Conservation (phyloP, 176 grass and related monocot species). For the Oryza longistaminata region DNA sequence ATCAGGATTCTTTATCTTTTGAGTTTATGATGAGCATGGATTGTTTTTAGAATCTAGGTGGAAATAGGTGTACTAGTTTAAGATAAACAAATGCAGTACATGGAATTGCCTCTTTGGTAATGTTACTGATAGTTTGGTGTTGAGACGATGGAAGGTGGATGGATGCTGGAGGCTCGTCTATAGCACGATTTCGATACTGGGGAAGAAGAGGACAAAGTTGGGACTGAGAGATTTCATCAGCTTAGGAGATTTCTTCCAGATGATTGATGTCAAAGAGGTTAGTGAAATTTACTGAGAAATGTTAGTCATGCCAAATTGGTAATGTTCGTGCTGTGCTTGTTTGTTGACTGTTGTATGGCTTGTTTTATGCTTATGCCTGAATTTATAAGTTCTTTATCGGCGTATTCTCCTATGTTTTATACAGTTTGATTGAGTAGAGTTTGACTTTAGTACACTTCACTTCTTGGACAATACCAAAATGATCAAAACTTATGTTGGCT, state of each 20-base stretch:
- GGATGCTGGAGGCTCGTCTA: constrained; percentile 94
- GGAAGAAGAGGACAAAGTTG: constrained; percentile 68
- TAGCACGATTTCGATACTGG: constrained; percentile 83
- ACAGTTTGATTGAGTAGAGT: background rate
- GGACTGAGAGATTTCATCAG: constrained; percentile 77
- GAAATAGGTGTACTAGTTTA: background rate
- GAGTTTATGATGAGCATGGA: background rate
- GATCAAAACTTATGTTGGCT: background rate
- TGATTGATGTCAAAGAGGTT: constrained; percentile 77
- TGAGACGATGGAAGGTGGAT: constrained; percentile 58
- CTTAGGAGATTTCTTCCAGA: constrained; percentile 86
- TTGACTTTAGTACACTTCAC: background rate
- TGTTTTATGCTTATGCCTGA: background rate
- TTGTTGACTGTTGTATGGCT: background rate
- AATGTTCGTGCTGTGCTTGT: background rate
- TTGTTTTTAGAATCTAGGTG: background rate
- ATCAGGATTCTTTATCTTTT: background rate
- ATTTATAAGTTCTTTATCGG: background rate
- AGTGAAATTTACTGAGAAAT: constrained; percentile 14
- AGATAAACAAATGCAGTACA: background rate
- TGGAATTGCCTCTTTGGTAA: background rate
- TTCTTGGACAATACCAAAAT: background rate
- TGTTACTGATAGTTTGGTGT: background rate
- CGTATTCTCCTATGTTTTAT: background rate
- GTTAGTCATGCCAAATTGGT: background rate